These are phyloP conservation scores for Bipolaris zeicola DNA, from an alignment of 2,329 filamentous ascomycete genomes.

Conservation along the genomic window DNA sequence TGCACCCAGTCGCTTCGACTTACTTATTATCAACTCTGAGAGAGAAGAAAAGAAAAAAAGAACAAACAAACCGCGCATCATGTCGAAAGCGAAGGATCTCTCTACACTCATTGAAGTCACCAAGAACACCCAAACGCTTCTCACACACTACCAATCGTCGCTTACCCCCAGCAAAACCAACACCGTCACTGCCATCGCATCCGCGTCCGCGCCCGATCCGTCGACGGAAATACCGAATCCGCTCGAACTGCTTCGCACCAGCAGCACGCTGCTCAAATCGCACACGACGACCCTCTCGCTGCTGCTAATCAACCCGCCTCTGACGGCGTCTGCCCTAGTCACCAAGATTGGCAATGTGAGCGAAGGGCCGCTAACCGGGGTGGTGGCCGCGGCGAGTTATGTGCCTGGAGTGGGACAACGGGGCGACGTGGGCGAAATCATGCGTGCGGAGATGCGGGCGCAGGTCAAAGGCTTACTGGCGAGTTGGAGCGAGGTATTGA, in stretches of 20 bases:
- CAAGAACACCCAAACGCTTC: conserved; percentile 45
- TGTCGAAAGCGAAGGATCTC: conserved; percentile 36
- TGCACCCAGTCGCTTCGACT: not conserved
- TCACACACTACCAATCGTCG: conserved; percentile 45
- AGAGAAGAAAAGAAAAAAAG: not conserved
- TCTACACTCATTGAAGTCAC: conserved; percentile 41
- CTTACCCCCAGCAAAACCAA: conserved; percentile 29
- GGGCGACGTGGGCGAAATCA: conserved; percentile 48
- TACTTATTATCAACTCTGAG: too few relatives aligned
- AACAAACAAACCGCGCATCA: not conserved
- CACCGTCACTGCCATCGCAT: too few relatives aligned
- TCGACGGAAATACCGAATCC: conserved; percentile 47
- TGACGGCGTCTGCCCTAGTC: conserved; percentile 76
- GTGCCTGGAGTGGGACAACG: conserved; percentile 19
- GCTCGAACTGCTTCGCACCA: conserved; percentile 72
- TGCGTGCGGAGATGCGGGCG: conserved; percentile 67
- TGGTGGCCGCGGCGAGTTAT: conserved; percentile 62
- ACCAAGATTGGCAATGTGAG: conserved; percentile 75
- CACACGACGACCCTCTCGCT: conserved; percentile 88
- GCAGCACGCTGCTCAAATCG: conserved; percentile 74
- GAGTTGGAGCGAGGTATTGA: conserved; percentile 67
- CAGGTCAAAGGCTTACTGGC: conserved; percentile 69
- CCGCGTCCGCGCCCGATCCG: conserved; percentile 12
- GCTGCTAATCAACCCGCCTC: conserved; percentile 83
- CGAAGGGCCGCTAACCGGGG: conserved; percentile 72